Percentiles rank a stretch among this genome's conserved stretches.
phyloP scores from a whole-genome alignment of 2,329 filamentous ascomycete genomes.

The Phoma sp. region DNA sequence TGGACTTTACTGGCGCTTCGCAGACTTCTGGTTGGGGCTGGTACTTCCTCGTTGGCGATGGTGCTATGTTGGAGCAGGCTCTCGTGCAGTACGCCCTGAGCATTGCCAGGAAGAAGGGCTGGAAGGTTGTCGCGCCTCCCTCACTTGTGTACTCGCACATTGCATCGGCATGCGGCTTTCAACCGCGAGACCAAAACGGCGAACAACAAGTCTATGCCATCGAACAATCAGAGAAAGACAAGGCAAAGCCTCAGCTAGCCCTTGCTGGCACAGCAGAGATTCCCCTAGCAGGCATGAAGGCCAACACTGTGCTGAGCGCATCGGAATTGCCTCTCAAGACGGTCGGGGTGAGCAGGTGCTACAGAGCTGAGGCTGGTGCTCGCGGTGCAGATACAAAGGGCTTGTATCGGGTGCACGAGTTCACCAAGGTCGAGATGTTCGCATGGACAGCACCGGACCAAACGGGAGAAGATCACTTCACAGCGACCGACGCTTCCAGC shows the following conservation, averaged over 20 bases:
- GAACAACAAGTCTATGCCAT: constrained; percentile 92
- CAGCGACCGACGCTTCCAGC: constrained; percentile 39
- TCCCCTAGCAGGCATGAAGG: constrained; percentile 88
- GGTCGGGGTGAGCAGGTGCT: constrained; percentile 89
- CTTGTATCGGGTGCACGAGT: constrained; percentile 95
- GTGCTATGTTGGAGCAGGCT: constrained; percentile 91
- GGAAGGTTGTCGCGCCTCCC: constrained; percentile 81
- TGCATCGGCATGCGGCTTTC: constrained; percentile 89
- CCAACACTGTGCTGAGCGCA: constrained; percentile 70
- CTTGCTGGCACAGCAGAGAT: constrained; percentile 94
- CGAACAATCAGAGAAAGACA: constrained; percentile 68
- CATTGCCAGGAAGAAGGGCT: constrained; percentile 74
- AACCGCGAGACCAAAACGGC: constrained; percentile 85
- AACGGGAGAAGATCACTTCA: constrained; percentile 42
- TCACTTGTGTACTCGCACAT: constrained; percentile 93
- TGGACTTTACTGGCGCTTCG: constrained; percentile 84
- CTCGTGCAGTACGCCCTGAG: constrained; percentile 84
- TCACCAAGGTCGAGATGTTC: constrained; percentile 98
- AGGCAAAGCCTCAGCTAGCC: constrained; percentile 68
- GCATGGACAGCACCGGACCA: constrained; percentile 76
- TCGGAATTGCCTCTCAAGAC: constrained; percentile 74
- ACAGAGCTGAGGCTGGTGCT: constrained; percentile 91
- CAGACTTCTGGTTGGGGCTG: constrained; percentile 94
- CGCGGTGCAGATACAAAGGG: constrained; percentile 91
- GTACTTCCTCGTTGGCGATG: constrained; percentile 95